A percentile compares a stretch with the other conserved stretches of the same genome.
phyloP scores from a whole-genome alignment of 2,329 filamentous ascomycete genomes.

The Paramyrothecium sp. region DNA sequence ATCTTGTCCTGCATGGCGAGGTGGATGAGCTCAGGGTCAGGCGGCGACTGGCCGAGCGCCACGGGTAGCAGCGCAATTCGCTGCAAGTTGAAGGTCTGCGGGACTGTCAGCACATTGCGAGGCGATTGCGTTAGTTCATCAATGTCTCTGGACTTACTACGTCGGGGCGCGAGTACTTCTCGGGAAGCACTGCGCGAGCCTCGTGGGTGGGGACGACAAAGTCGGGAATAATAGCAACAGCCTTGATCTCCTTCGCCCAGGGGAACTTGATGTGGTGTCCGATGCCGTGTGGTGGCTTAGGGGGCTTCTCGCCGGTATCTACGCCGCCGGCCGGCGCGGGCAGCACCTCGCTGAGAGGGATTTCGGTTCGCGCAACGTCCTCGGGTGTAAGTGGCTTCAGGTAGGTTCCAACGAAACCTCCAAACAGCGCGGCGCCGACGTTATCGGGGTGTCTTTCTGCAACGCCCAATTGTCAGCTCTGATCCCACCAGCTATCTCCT shows the following conservation, averaged over 20 bases:
- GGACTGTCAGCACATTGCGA: constrained; percentile 10
- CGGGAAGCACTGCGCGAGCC: constrained; percentile 81
- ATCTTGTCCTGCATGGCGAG: constrained; percentile 98
- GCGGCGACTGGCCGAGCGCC: constrained; percentile 84
- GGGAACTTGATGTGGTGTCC: constrained; percentile 95
- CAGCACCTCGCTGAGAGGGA: constrained; percentile 90
- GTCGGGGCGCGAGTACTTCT: constrained; percentile 75
- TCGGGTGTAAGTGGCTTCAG: constrained; percentile 87
- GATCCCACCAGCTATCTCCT: not conserved
- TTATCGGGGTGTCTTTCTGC: constrained; percentile 87
- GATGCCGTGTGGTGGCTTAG: constrained; percentile 86
- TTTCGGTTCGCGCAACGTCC: constrained; percentile 87
- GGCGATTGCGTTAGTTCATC: not conserved
- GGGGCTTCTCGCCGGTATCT: constrained; percentile 84
- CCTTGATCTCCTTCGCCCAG: constrained; percentile 94
- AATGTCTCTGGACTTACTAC: constrained; percentile 58
- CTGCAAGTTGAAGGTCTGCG: constrained; percentile 84
- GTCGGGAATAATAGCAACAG: constrained; percentile 91
- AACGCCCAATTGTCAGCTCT: not conserved
- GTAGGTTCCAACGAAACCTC: constrained; percentile 95
- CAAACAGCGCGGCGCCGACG: constrained; percentile 90
- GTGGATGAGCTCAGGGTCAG: constrained; percentile 91
- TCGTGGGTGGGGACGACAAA: constrained; percentile 96
- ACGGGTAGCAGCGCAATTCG: constrained; percentile 88
- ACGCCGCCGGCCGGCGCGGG: constrained; percentile 86